These are phyloP conservation scores for Luffa aegyptiaca DNA, from an alignment of 306 rosid genomes.

Conservation along the genomic window DNA sequence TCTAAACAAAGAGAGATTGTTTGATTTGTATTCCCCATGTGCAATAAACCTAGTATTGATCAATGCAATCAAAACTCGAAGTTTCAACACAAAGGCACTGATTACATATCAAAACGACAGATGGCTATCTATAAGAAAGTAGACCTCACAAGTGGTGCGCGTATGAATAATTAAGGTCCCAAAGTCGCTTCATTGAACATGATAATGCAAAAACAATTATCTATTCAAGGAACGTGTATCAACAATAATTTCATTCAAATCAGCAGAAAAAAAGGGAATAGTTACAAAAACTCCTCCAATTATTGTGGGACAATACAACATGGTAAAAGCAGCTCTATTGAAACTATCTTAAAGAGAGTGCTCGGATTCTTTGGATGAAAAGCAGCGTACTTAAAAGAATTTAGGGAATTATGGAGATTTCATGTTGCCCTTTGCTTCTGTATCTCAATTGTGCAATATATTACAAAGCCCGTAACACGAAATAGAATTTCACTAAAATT, in stretches of 20 bases:
- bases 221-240: background rate
- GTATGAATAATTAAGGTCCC: background rate
- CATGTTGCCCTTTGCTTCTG: background rate
- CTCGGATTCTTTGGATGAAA: background rate
- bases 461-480: background rate
- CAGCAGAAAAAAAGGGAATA: background rate
- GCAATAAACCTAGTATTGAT: background rate
- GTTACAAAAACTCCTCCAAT: background rate
- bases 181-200: background rate
- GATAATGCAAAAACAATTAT: background rate
- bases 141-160: background rate
- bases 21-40: background rate
- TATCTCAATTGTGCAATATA: background rate
- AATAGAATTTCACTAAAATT: background rate
- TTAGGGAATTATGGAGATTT: background rate
- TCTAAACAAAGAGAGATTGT: background rate
- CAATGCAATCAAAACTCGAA: background rate
- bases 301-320: background rate
- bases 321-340: background rate
- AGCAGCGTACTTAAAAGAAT: background rate
- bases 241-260: background rate
- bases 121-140: background rate
- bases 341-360: background rate
- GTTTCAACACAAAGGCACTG: background rate
- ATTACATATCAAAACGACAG: background rate